A percentile compares a stretch with the other conserved stretches of the same genome.
These are phyloP conservation scores for Cladosporium sp. DNA, from an alignment of 2,329 filamentous ascomycete species.

Conservation along the genomic window DNA sequence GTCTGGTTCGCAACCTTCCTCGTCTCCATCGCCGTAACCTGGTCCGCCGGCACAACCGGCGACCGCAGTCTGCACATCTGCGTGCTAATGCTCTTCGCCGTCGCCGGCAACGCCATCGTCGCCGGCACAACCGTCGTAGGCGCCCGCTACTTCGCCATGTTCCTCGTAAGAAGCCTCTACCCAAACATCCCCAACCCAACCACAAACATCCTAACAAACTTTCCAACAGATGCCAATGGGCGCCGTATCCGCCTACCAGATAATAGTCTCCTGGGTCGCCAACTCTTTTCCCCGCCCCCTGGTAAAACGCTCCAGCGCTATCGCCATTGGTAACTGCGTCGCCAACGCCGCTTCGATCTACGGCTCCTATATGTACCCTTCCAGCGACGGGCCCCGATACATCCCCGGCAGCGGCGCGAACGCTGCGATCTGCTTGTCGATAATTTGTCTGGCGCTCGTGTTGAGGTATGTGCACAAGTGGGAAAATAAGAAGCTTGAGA, in stretches of 20 bases:
- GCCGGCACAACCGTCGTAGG: slow-evolving; percentile 53
- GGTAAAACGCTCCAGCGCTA: slow-evolving; percentile 35
- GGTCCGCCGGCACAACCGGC: slow-evolving; percentile 54
- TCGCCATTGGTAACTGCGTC: slow-evolving; percentile 36
- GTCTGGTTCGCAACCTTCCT: slow-evolving; percentile 60
- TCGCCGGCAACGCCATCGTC: slow-evolving; percentile 57
- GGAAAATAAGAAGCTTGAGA: slow-evolving; percentile 39
- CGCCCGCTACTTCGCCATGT: slow-evolving; percentile 63
- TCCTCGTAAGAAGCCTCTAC: slow-evolving; percentile 40
- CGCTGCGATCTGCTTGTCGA: slow-evolving; percentile 38
- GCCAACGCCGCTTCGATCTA: slow-evolving; percentile 39
- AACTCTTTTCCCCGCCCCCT: slow-evolving; percentile 35
- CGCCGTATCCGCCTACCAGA: slow-evolving; percentile 33
- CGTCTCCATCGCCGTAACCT: slow-evolving; percentile 55
- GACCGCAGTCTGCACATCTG: slow-evolving; percentile 60
- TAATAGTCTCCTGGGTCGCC: slow-evolving; percentile 34
- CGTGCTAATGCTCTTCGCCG: slow-evolving; percentile 54
- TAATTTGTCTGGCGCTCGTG: slow-evolving; percentile 36
- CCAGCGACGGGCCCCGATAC: slow-evolving; percentile 39
- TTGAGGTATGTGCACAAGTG: slow-evolving; percentile 36
- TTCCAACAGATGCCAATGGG: slow-evolving; percentile 21
- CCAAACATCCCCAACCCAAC: neutral
- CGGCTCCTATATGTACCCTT: slow-evolving; percentile 37
- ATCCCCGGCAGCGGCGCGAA: slow-evolving; percentile 40
- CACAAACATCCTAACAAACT: neutral